phyloP scores from a whole-genome alignment of 2,329 filamentous ascomycete genomes.

The Ophiocordyceps camponoti-rufipedis region DNA sequence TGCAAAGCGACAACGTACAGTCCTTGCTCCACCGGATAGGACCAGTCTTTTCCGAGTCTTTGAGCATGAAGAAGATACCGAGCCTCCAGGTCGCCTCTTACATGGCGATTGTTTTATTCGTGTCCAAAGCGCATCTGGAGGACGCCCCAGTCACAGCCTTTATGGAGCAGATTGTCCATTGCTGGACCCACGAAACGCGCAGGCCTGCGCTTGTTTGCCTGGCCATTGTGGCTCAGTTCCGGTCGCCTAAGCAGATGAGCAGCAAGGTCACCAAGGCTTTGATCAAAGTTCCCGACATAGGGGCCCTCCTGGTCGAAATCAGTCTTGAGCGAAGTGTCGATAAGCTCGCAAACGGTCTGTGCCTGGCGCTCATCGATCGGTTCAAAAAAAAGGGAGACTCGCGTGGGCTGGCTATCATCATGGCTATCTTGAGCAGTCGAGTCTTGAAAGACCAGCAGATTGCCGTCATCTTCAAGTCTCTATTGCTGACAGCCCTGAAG shows the following conservation, averaged over 20 bases:
- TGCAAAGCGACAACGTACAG: slow-evolving; percentile 69
- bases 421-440: slow-evolving; percentile 38
- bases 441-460: slow-evolving; percentile 45
- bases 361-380: slow-evolving; percentile 43
- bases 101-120: slow-evolving; percentile 76
- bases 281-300: slow-evolving; percentile 42
- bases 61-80: slow-evolving; percentile 56
- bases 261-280: slow-evolving; percentile 51
- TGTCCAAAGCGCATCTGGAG: slow-evolving; percentile 61
- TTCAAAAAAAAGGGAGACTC: slow-evolving; percentile 41
- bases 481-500: slow-evolving; percentile 42
- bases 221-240: slow-evolving; percentile 65
- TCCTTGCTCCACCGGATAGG: slow-evolving; percentile 48
- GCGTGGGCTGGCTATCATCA: slow-evolving; percentile 38
- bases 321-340: slow-evolving; percentile 49
- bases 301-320: slow-evolving; percentile 40
- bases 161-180: slow-evolving; percentile 72
- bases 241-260: slow-evolving; percentile 51
- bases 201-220: slow-evolving; percentile 62
- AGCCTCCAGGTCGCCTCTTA: slow-evolving; percentile 77
- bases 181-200: slow-evolving; percentile 58
- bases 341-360: slow-evolving; percentile 54
- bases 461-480: slow-evolving; percentile 44
- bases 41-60: slow-evolving; percentile 58
- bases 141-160: slow-evolving; percentile 68